phyloP scores from a whole-genome alignment of 1,139 yeast genomes.

The Blastobotrys capitulatus region DNA sequence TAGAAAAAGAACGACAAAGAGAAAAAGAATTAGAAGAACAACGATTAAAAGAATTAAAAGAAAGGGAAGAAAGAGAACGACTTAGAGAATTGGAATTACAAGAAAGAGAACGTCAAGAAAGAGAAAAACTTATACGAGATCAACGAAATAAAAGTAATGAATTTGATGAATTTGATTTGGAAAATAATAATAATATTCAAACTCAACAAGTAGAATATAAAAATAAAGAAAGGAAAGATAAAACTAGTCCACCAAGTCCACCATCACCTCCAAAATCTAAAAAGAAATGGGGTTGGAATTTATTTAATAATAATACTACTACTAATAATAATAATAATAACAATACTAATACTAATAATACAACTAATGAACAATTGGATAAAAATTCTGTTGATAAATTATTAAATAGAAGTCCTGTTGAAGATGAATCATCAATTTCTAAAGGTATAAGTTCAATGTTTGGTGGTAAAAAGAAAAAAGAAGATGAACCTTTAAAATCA shows the following conservation, averaged over 20 bases:
- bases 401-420: conserved; percentile 14
- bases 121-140: no score
- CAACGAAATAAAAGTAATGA: no score
- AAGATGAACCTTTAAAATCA: conserved; percentile 16
- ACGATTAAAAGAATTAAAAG: background rate
- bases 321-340: conserved; percentile 3
- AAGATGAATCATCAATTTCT: conserved; percentile 9
- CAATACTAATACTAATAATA: conserved; percentile 4
- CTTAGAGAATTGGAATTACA: background rate
- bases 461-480: conserved; percentile 18
- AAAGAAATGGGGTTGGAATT: conserved; percentile 24
- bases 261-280: conserved; percentile 15
- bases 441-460: conserved; percentile 21
- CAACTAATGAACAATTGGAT: background rate
- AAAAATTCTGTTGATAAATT: conserved; percentile 17
- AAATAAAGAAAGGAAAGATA: no score
- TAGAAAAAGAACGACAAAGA: background rate
- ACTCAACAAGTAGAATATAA: no score
- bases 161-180: no score
- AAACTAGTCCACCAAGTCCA: background rate
- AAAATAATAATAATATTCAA: no score
- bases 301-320: conserved; percentile 15
- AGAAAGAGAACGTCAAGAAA: no score
- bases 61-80: background rate
- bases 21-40: background rate